These are phyloP conservation scores for Neopestalotiopsis clavispora DNA, from an alignment of 2,329 filamentous ascomycete genomes.

Conservation along the genomic window DNA sequence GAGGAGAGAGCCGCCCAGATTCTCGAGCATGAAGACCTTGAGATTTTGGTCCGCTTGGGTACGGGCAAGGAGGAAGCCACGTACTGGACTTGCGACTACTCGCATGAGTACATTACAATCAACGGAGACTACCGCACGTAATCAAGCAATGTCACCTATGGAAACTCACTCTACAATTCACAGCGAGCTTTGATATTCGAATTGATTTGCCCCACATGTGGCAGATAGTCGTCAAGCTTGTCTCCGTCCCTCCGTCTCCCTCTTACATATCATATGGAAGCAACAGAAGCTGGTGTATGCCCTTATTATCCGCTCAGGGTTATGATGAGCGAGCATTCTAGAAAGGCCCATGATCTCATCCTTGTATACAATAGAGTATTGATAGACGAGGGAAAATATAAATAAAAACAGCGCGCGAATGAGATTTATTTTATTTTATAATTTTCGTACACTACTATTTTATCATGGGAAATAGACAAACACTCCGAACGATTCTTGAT, in stretches of 20 bases:
- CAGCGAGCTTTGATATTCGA: too few species aligned
- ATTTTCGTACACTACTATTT: too few species aligned
- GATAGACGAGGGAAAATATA: neutral
- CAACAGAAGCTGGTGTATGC: too few species aligned
- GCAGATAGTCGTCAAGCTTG: too few species aligned
- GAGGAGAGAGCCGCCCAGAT: conserved; percentile 80
- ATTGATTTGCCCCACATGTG: too few species aligned
- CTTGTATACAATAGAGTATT: neutral
- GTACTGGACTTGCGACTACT: conserved; percentile 88
- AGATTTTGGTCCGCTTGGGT: conserved; percentile 77
- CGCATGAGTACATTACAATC: conserved; percentile 77
- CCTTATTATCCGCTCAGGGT: too few species aligned
- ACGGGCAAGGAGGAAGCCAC: conserved; percentile 71
- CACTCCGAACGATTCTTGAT: too few species aligned
- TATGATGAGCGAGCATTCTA: neutral
- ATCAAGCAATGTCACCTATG: neutral
- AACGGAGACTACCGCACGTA: conserved; percentile 72
- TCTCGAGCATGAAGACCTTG: conserved; percentile 76
- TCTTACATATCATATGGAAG: too few species aligned
- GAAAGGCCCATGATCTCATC: neutral
- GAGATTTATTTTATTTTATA: neutral
- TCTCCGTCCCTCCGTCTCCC: too few species aligned
- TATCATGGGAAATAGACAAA: too few species aligned
- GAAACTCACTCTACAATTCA: too few species aligned
- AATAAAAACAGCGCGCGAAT: neutral